Evolutionary conservation across 139 green algal species (phyloP).

Genomic region (Tetraselmis striata): DNA sequence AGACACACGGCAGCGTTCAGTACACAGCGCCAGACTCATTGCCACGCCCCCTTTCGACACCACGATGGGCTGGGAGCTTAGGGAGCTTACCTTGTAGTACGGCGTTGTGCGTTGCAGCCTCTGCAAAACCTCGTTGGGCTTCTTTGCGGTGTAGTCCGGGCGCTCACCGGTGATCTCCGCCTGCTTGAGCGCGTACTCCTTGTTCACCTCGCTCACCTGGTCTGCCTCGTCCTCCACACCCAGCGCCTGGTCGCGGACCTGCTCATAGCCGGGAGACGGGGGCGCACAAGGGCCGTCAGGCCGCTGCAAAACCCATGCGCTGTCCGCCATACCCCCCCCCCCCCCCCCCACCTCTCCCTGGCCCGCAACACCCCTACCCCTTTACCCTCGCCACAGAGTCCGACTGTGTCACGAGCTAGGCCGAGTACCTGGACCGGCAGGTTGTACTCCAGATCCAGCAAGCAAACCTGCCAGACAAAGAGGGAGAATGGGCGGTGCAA

Average conservation of each 20-base stretch:
- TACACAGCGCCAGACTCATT: not conserved
- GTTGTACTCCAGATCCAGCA: slow-evolving; percentile 95
- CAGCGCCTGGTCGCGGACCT: slow-evolving; percentile 72
- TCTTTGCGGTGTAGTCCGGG: too few relatives aligned
- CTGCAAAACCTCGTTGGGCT: slow-evolving; percentile 69
- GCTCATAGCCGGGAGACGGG: too few relatives aligned
- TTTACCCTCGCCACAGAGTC: too few relatives aligned
- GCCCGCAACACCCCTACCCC: too few relatives aligned
- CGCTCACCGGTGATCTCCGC: too few relatives aligned
- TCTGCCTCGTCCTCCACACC: slow-evolving; percentile 69
- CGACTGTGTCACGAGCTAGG: too few relatives aligned
- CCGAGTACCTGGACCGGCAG: slow-evolving; percentile 92
- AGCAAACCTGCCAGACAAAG: slow-evolving; percentile 67
- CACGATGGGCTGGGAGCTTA: not conserved
- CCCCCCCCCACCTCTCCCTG: too few relatives aligned
- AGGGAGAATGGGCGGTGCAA: not conserved
- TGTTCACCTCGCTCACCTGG: slow-evolving; percentile 76
- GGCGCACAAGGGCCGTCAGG: too few relatives aligned
- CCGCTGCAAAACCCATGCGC: too few relatives aligned
- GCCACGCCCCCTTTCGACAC: not conserved
- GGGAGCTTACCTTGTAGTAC: slow-evolving; percentile 83
- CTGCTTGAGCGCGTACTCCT: slow-evolving; percentile 76
- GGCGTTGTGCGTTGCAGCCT: slow-evolving; percentile 81
- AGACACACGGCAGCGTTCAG: not conserved
- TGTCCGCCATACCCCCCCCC: too few relatives aligned